Conservation (phyloP, 768 basidiomycete genomes). For the Lactarius indigo region DNA sequence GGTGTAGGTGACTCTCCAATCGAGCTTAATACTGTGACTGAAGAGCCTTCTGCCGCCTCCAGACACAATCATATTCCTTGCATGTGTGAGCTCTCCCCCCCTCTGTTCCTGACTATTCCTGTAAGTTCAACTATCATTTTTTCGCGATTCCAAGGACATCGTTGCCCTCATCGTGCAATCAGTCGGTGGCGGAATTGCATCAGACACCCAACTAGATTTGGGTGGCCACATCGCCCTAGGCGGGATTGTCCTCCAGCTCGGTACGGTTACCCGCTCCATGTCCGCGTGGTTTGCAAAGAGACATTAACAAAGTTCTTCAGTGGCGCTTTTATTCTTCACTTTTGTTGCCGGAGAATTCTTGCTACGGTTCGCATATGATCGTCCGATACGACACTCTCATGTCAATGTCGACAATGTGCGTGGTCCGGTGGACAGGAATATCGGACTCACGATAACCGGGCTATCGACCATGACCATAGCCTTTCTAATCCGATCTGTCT, state of each 20-base stretch:
- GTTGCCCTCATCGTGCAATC: slow-evolving; percentile 32
- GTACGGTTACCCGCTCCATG: not conserved
- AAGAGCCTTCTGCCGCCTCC: not conserved
- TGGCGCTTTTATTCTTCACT: not conserved
- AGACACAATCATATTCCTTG: slow-evolving; percentile 11
- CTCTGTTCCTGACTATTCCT: not conserved
- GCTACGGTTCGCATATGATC: slow-evolving; percentile 1
- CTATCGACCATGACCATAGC: not conserved
- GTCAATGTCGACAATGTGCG: not conserved
- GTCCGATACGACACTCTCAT: not conserved
- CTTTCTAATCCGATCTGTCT: slow-evolving; percentile 14
- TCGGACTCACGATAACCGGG: not conserved
- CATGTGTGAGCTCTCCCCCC: slow-evolving; percentile 1
- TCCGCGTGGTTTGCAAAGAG: not conserved
- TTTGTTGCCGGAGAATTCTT: slow-evolving; percentile 11
- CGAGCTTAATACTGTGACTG: not conserved
- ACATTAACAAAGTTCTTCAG: not conserved
- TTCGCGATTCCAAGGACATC: not conserved
- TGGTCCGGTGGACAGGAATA: not conserved
- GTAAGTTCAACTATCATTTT: not conserved
- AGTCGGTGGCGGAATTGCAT: slow-evolving; percentile 30
- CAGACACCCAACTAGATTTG: slow-evolving; percentile 10
- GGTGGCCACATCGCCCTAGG: slow-evolving; percentile 22
- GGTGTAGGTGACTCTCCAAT: slow-evolving; percentile 21
- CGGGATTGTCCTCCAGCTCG: slow-evolving; percentile 24